Evolutionary conservation across 179 eudicot genomes (phyloP), one percentile per base, ranked within the genome.

Genomic region (Silene noctiflora): DNA sequence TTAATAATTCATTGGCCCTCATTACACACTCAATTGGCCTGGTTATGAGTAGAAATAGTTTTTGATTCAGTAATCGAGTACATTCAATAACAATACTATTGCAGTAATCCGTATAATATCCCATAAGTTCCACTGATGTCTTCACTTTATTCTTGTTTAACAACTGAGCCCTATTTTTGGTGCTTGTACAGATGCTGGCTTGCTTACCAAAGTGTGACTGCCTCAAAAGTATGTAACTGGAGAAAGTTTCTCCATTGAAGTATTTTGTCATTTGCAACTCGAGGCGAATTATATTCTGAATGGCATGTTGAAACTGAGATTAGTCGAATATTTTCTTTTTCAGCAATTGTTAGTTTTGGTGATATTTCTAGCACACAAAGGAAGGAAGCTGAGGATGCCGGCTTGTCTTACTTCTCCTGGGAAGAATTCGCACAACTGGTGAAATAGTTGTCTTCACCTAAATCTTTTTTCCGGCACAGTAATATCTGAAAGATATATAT

Each of bases 331-430:
- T 39, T 75, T 67, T 2, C 2, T 35, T 67, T 72, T 60, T 62
- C 79, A 96, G 99, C 97, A 69, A 83, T 96, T 80, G 92, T 96
- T 51, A 93, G 98, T 82, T 91, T 93, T 78, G 96, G 91, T 44
- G 84, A 82, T 55, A 53, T 96, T 63, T 84, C 97, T 29, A 77
- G 75, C 60, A 11, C 53, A 11, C 96, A 91, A 76, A 93, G 84
- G 87, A 85, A 86, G 67, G 93, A 89, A 77, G 98, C 90, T 20
- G 89, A 87, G 76, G 88, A 77, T 39, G 85, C 80, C 27, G 96
- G 92, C 10, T 89, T 91, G 14, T 80, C 90, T 81, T 91, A 91
- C 85, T 96, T 87, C 83, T 85, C 96, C 64, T 96, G 97, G 99
- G 88, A 93, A 76, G 98, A 93, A 59, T 96, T 93, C 67, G 42